Evolutionary conservation across 176 grass and related monocot genomes (phyloP), one percentile per base, ranked within the genome.

Genomic region (Rhipidocladum racemiflorum): DNA sequence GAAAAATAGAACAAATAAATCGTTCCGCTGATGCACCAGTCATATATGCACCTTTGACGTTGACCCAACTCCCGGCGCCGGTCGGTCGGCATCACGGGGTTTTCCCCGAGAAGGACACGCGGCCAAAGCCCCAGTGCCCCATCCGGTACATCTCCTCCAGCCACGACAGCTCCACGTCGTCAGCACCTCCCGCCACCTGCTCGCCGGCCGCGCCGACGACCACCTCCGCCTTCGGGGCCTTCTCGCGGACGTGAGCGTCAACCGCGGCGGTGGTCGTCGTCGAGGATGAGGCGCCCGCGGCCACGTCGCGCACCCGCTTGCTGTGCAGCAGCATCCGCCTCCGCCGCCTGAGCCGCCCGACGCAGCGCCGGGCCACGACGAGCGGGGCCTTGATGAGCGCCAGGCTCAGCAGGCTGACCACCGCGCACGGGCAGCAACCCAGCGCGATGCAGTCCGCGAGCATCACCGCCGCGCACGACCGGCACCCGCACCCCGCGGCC

Each of bases 101-200:
- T 35, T 68, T 65, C 64, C 83, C 85, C 0, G 91, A 91, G 62
- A 87, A 83, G 81, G 94, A 94, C 78, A 94, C 75, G 75, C 94
- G 92, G 81, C 91, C 94, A 68, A 97, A 97, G 27, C 91, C 94
- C 94, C 94, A 94, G 27, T 88, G 89, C 2, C 89, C 91, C n/a
- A 84, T 72, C 77, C 85, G 79, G 75, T 90, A 90, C 84, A 94
- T 77, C 76, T 97, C 89, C 9, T 82, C 82, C 83, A 92, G 54
- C 87, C 87, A 89, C 82, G 53, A 69, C 76, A 85, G 51, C 82
- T 89, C 82, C 12, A 44, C 61, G 36, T 24, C 40, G 44, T 46
- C 53, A 4, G 60, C 84, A 28, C 0, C n/a, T 25, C 23, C 15
- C 35, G 30, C 61, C 43, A 16, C 43, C 23, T n/a, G n/a, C n/a